A percentile compares a stretch with the other conserved stretches of the same genome.
Conservation (phyloP, 2,329 filamentous ascomycete genomes). For the Fusarium verrucosum region DNA sequence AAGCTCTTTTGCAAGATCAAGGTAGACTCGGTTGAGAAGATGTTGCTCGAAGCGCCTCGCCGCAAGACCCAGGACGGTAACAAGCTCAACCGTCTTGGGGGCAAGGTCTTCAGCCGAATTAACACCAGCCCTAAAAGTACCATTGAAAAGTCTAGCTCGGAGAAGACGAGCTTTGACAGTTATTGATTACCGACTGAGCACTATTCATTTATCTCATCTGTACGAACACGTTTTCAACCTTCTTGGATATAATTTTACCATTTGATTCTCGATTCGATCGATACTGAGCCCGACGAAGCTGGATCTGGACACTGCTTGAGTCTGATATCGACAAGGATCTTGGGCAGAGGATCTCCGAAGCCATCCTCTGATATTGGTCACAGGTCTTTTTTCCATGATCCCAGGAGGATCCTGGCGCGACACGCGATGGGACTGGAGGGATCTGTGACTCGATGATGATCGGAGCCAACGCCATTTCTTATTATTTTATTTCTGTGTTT, state of each 20-base stretch:
- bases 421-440: slow-evolving; percentile 29
- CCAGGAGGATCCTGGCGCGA: slow-evolving; percentile 36
- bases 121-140: slow-evolving; percentile 63
- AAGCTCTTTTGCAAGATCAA: slow-evolving; percentile 91
- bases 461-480: slow-evolving; percentile 15
- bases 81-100: slow-evolving; percentile 66
- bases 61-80: slow-evolving; percentile 54
- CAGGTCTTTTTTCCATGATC: slow-evolving; percentile 28
- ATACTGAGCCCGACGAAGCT: slow-evolving; percentile 24
- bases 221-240: slow-evolving; percentile 34
- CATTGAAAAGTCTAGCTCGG: slow-evolving; percentile 62
- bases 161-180: slow-evolving; percentile 58
- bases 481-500: not conserved
- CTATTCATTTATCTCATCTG: slow-evolving; percentile 27
- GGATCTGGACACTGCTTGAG: slow-evolving; percentile 10
- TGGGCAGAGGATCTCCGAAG: slow-evolving; percentile 7
- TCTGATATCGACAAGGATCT: slow-evolving; percentile 29
- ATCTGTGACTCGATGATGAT: slow-evolving; percentile 34
- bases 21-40: slow-evolving; percentile 66
- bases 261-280: slow-evolving; percentile 35
- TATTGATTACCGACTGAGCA: slow-evolving; percentile 39
- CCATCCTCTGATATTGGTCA: slow-evolving; percentile 14
- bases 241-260: slow-evolving; percentile 40
- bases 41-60: slow-evolving; percentile 62
- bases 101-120: slow-evolving; percentile 66